Base-by-base conservation (phyloP, 2,329 filamentous ascomycete species). In the Fusarium sp. region DNA sequence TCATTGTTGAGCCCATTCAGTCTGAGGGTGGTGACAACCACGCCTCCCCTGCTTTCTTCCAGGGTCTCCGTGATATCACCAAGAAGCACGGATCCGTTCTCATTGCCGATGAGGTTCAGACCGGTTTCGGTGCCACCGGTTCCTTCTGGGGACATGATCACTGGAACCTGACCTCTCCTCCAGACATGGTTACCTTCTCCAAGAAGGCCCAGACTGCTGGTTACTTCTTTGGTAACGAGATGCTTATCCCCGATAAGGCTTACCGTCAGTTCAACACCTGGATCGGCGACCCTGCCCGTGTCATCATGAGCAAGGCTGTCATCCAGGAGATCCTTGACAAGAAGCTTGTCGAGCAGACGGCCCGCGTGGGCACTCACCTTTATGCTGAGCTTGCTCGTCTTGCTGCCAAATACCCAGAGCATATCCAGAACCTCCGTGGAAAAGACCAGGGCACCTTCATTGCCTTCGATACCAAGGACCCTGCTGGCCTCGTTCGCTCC, bases 111-210 rank as follows among this genome's bases (percentile, higher is more conserved):
- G 93, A 95, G 82, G 93, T 95, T 38, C 93, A 95, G 82, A 95
- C 93, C 22, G 93, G 77, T 79, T 90, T 95, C 55, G 93, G 93
- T 77, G 93, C 93, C n/a, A 95, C 93, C 1, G 93, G 93, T 65
- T 93, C 93, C 78, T 94, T 95, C 88, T 95, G 93, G 93, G 93
- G 92, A 18, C 93, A 95, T 81, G 92, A 94, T 75, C 93, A 95
- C 87, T 95, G 93, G 93, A 88, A 91, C 78, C 85, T 95, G 46
- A 77, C 84, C 44, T 84, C 89, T 15, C 91, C 93, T 27, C 93
- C 93, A 4, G 93, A 95, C 80, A 94, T 95, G 84, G 93, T 95
- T n/a, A 95, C 93, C 33, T 95, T 95, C 85, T 92, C 89, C 74
- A 95, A 95, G 87, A 95, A 95, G 84, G 93, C 93, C 4, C 93